Evolutionary conservation across 1,284 basidiomycete genomes (phyloP).

Genomic region (Ceratobasidium sp.): DNA sequence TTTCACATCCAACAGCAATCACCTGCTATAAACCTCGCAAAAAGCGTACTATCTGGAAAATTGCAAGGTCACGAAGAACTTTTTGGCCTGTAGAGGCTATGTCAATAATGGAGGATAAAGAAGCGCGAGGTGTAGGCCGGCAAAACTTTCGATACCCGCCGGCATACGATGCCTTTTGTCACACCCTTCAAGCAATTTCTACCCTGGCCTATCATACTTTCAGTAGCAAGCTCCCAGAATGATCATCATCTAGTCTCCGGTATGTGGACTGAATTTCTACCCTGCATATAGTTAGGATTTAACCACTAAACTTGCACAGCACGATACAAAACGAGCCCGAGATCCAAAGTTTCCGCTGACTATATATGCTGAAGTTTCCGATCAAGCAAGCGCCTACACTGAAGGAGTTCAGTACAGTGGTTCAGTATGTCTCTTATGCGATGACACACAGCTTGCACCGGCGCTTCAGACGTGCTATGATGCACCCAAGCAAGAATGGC

Average conservation of each 20-base stretch:
- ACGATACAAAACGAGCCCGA: too few species aligned
- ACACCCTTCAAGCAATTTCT: not conserved
- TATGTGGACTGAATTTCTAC: not conserved
- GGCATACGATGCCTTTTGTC: not conserved
- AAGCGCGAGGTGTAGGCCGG: not conserved
- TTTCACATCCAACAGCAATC: too few species aligned
- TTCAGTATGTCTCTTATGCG: too few species aligned
- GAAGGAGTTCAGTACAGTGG: too few species aligned
- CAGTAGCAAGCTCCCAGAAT: not conserved
- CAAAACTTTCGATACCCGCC: constrained; percentile 5
- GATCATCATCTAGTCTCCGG: not conserved
- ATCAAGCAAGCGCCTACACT: too few species aligned
- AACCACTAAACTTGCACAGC: too few species aligned
- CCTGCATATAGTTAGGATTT: too few species aligned
- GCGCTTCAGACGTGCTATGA: too few species aligned
- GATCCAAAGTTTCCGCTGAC: too few species aligned
- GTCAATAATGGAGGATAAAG: not conserved
- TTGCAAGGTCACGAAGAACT: not conserved
- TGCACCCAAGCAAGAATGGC: too few species aligned
- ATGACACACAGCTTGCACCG: too few species aligned
- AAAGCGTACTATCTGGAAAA: not conserved
- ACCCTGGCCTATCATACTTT: constrained; percentile 1
- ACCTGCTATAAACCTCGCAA: not conserved
- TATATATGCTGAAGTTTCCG: too few species aligned
- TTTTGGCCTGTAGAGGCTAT: constrained; percentile 2